Base-by-base conservation (phyloP, 2,329 filamentous ascomycete genomes). In the Fusarium aywerte region DNA sequence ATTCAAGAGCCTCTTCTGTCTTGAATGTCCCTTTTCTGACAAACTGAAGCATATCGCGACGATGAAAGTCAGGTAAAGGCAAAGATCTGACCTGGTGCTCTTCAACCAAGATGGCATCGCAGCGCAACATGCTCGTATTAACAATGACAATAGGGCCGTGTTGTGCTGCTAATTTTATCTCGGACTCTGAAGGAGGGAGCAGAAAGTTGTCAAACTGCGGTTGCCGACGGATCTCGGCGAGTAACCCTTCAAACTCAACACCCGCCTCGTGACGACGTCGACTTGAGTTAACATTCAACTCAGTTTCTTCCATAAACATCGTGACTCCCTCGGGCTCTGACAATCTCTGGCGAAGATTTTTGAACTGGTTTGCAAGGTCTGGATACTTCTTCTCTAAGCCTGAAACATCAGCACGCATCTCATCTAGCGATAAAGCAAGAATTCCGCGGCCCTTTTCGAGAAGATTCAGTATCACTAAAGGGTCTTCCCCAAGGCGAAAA, bases 111-210 rank as follows among this genome's bases (percentile, higher is more conserved):
- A 36, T 31, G 2, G 48, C 48, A 16, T 57, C 53, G 3, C 18
- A 29, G 4, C 53, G 53, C 0, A 42, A n/a, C 10, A 42, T 20
- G 2, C 36, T 42, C 0, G 29, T 33, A 12, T 35, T 57, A 9
- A 56, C 35, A 0, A 33, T 20, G 5, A 21, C 10, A 2, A 56
- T 21, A 0, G 27, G n/a, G 0, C 52, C 52, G 2, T 10, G 1
- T 0, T 32, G 16, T 1, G 27, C 35, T 0, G 45, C 45, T 0
- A 3, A 5, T 4, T 9, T 40, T 1, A 56, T 16, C 4, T 7
- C 21, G 0, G 1, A 1, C 2, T 51, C 44, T 3, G 25, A 32
- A 3, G 44, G 44, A 0, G 33, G 27, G 3, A 39, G 21, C 0
- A 52, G 6, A 8, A 51, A 55, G 4, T 48, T 5, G 2, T 39